Evolutionary conservation across 2,329 filamentous ascomycete genomes (phyloP).

Genomic region (Nothophaeocryptopus gaeumannii): DNA sequence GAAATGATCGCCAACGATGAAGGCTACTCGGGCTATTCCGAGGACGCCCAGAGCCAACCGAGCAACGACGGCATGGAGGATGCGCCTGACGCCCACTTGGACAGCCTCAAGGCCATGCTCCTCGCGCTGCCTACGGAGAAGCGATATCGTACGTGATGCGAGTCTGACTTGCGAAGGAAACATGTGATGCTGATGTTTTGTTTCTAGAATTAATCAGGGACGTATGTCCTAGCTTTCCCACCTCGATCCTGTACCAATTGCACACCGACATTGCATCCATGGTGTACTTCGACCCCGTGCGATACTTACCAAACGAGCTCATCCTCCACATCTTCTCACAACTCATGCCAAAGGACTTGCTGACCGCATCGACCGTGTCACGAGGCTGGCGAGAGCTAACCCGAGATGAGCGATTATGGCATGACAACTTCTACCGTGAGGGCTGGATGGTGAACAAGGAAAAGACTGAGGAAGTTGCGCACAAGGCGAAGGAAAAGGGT

Average conservation of each 20-base stretch:
- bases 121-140: background rate
- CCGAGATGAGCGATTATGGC: conserved; percentile 82
- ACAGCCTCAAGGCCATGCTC: no score
- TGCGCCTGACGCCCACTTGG: background rate
- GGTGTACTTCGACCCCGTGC: conserved; percentile 82
- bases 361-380: conserved; percentile 75
- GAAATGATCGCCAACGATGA: no score
- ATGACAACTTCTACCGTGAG: conserved; percentile 74
- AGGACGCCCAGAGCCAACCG: conserved; percentile 59
- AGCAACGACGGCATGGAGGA: conserved; percentile 36
- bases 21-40: conserved; percentile 72
- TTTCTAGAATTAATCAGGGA: conserved; percentile 9
- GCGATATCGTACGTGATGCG: background rate
- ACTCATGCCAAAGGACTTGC: conserved; percentile 74
- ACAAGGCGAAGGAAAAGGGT: conserved; percentile 18
- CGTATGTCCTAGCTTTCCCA: conserved; percentile 20
- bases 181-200: background rate
- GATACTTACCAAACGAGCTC: conserved; percentile 82
- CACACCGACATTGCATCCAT: conserved; percentile 54
- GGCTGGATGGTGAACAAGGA: conserved; percentile 61
- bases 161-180: background rate
- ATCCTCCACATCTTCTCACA: conserved; percentile 86
- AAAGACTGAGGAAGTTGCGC: conserved; percentile 26
- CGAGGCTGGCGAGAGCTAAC: conserved; percentile 78
- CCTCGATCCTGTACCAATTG: conserved; percentile 12